Evolutionary conservation across 2,329 filamentous ascomycete genomes (phyloP).

Genomic region (Fusarium dimerum): DNA sequence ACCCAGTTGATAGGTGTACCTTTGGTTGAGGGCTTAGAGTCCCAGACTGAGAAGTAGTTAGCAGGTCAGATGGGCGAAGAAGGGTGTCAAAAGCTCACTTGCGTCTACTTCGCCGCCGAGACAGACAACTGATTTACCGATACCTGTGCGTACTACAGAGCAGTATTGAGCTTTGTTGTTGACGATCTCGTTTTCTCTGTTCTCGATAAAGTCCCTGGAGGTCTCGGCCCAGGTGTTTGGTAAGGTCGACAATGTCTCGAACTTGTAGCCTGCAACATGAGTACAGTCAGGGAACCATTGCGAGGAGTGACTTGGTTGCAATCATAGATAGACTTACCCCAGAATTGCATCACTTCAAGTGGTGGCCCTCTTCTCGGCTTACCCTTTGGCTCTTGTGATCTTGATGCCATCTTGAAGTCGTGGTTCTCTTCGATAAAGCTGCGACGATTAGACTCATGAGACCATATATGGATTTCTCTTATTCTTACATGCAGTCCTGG

Average conservation of each 20-base stretch:
- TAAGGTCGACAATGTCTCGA: constrained; percentile 82
- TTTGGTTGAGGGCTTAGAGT: constrained; percentile 68
- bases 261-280: constrained; percentile 77
- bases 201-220: constrained; percentile 75
- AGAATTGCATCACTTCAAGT: constrained; percentile 85
- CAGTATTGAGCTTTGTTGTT: constrained; percentile 96
- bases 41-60: constrained; percentile 64
- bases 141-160: constrained; percentile 85
- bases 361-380: constrained; percentile 45
- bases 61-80: constrained; percentile 1
- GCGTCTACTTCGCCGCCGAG: constrained; percentile 94
- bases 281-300: neutral
- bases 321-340: constrained; percentile 59
- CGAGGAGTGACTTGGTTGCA: neutral
- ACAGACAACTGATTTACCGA: constrained; percentile 73
- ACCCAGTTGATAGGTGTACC: constrained; percentile 83
- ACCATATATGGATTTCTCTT: neutral
- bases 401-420: constrained; percentile 65
- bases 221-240: constrained; percentile 73
- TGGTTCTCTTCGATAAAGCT: constrained; percentile 96
- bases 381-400: constrained; percentile 52
- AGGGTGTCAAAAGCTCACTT: constrained; percentile 49
- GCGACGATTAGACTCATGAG: constrained; percentile 7
- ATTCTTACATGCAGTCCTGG: constrained; percentile 56
- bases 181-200: constrained; percentile 68